Evolutionary conservation across 148 eudicot species (phyloP), one percentile per base, ranked within the genome.

Genomic region (Camellia granthamiana): DNA sequence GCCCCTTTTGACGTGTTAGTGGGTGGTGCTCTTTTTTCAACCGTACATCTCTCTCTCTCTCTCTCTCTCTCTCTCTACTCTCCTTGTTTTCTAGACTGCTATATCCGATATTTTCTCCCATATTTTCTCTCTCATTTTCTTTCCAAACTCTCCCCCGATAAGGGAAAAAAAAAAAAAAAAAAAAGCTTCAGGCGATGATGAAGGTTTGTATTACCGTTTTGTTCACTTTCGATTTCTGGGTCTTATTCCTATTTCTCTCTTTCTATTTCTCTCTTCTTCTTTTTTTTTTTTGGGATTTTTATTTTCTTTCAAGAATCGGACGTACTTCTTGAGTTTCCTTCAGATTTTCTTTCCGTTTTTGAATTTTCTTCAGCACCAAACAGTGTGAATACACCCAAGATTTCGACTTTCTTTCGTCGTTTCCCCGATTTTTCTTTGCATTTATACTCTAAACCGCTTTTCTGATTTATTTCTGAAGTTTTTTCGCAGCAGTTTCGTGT

Each of bases 1-100:
- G 81, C 90, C 82, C 80, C 85, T 81, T 81, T 79, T 85, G 82
- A 88, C 83, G 88, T 85, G 77, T 88, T 78, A 88, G 88, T 88
- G 83, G 83, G 88, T 88, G 86, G 84, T 85, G 55, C 72, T 81
- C 70, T 80, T 81, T 77, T 75, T 46, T 76, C 62, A 5, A 1
- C 47, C 75, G 10, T 69, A 3, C 10, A 42, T 59, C 61, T 56
- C 77, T 55, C 77, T 68, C 80, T 49, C 67, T 56, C 55, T 43
- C 64, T 51, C 0, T 59, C 61, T 55, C 80, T 55, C 77, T 68
- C 80, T 49, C 67, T 56, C 54, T 42, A 51, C 23, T 2, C 38
- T 76, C 55, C 9, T 66, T 58, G 14, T 54, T 69, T n/a, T 47
- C 47, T 42, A 15, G 18, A 69, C 52, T 63, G 7, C 18, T 65